Conservation (phyloP, 257 asterid species). For the Solanum dulcamara region DNA sequence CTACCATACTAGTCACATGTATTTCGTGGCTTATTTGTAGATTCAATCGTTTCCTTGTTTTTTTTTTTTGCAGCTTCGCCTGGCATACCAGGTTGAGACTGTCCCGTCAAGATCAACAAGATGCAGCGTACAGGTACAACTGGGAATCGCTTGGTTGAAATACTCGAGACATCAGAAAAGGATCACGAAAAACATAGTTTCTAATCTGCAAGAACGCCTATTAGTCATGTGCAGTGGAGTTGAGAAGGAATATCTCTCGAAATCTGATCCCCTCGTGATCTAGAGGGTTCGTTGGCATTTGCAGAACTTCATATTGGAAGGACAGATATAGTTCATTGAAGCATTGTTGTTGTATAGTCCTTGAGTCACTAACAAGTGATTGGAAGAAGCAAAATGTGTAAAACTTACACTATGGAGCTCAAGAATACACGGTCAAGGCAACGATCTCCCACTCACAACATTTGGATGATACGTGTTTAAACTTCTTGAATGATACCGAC, state of each 20-base stretch:
- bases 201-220: constrained; percentile 70
- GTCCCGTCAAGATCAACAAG: constrained; percentile 58
- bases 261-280: not conserved
- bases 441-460: not conserved
- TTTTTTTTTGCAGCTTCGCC: constrained; percentile 56
- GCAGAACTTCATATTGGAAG: not conserved
- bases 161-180: constrained; percentile 62
- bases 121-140: constrained; percentile 69
- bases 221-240: constrained; percentile 63
- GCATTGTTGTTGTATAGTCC: not conserved
- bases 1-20: not conserved
- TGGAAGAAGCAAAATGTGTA: not conserved
- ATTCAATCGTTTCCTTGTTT: not conserved
- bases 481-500: not conserved
- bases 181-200: constrained; percentile 63
- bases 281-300: not conserved
- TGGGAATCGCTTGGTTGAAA: constrained; percentile 81
- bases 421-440: not conserved
- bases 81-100: constrained; percentile 80
- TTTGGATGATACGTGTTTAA: not conserved
- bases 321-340: not conserved
- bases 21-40: not conserved
- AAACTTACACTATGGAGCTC: not conserved
- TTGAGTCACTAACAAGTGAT: not conserved
- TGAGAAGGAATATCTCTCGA: constrained; percentile 83